Evolutionary conservation across 495 filamentous ascomycete genomes (phyloP), one percentile per base, ranked within the genome.

Genomic region (Penicillium herquei): DNA sequence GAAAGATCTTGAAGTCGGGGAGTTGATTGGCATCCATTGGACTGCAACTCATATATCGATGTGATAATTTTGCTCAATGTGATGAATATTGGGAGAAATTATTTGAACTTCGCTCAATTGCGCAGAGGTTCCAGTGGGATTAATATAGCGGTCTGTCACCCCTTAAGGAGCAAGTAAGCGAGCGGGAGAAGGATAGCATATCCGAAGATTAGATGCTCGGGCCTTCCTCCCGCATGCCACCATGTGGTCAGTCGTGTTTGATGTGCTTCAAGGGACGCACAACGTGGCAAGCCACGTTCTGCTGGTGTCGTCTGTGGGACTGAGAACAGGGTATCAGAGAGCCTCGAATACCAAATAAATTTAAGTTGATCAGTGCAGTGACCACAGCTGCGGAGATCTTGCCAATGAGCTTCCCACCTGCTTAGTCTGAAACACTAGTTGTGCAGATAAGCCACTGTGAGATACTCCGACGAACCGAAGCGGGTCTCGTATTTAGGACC

Each of bases 1-100:
- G 35, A 1, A 59, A 31, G 34, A 59, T n/a, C 30, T 51, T 33
- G 30, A 59, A 59, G 18, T 59, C 57, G 13, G 58, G 54, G 7
- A 61, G 43, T n/a, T 18, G 42, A 8, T 37, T 42, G 40, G 39
- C 49, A 33, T 61, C 39, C 58, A 60, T 60, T 26, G 21, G 21
- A 26, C 21, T 4, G 1, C 4, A 26, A 26, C 21, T 26, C 21
- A 46, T 21, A 26, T 26, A 43, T 43, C 14, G 17, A 47, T 33
- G 3, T 33, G 10, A 12, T 47, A 47, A 12, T 12, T 18, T 32
- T 33, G 21, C 21, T 26, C 4, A 4, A 26, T 26, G 4, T 26
- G 21, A 26, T 26, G 1, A 26, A 26, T 1, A 26, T 26, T 4
- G 21, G 2, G 21, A 26, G 21, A 26, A 2, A 26, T 26, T 26